A percentile compares a stretch with the other conserved stretches of the same genome.
These are phyloP conservation scores for Cyanidiococcus yangmingshanensis DNA, from an alignment of 23 red algal species.

Conservation along the genomic window DNA sequence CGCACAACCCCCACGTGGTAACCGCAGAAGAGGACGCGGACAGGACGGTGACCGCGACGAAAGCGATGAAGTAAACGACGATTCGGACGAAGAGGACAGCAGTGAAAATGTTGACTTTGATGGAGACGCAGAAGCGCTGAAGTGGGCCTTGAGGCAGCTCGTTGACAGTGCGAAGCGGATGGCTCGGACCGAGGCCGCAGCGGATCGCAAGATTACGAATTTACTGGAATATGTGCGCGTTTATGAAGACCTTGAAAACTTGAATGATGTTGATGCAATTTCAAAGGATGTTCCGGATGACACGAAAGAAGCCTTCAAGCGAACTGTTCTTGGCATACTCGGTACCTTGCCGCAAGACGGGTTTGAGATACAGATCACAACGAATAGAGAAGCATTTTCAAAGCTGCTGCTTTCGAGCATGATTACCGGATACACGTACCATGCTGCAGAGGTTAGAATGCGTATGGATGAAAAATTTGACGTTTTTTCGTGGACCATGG, in stretches of 20 bases:
- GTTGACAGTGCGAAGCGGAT: not conserved
- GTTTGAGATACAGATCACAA: not conserved
- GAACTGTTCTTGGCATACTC: not conserved
- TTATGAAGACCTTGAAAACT: not conserved
- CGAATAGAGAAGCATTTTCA: not conserved
- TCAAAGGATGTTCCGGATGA: not conserved
- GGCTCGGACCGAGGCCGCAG: not conserved
- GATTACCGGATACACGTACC: conserved; percentile 15
- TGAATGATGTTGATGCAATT: not conserved
- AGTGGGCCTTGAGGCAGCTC: not conserved
- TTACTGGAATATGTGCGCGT: conserved; percentile 6
- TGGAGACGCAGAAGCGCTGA: not conserved
- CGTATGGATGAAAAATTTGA: conserved; percentile 17
- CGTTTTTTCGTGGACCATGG: not conserved
- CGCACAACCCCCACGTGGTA: too few relatives aligned
- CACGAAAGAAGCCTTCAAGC: conserved; percentile 1
- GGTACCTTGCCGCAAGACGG: not conserved
- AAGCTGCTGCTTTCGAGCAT: not conserved
- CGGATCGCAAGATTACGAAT: not conserved
- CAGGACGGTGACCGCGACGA: not conserved
- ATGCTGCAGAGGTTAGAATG: conserved; percentile 3
- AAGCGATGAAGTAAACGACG: not conserved
- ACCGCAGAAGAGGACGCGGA: too few relatives aligned
- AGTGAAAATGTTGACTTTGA: not conserved
- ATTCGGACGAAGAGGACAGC: not conserved